Evolutionary conservation across 1,284 basidiomycete genomes (phyloP).

Genomic region (Taiwanofungus camphoratus): DNA sequence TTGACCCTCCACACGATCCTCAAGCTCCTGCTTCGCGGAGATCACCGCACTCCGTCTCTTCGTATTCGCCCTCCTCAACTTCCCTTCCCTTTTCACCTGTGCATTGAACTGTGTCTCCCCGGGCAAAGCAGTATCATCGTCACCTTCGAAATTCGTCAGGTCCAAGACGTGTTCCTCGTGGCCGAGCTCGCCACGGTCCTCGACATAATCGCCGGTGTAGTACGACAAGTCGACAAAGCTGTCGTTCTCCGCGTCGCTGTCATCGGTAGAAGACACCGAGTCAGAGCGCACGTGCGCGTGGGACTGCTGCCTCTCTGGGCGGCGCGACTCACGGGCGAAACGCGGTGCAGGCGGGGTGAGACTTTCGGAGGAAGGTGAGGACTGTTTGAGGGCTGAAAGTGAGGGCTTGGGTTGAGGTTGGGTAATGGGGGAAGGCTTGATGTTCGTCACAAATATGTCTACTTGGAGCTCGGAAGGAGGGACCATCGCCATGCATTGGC

Average conservation of each 20-base stretch:
- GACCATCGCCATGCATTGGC: slow-evolving; percentile 63
- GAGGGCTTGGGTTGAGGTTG: slow-evolving; percentile 1
- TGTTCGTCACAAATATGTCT: slow-evolving; percentile 78
- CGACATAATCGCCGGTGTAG: slow-evolving; percentile 33
- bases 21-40: slow-evolving; percentile 12
- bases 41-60: slow-evolving; percentile 30
- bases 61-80: slow-evolving; percentile 53
- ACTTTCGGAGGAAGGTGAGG: slow-evolving; percentile 17
- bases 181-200: slow-evolving; percentile 33
- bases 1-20: too few species aligned
- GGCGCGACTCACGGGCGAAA: slow-evolving; percentile 27
- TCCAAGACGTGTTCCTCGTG: slow-evolving; percentile 58
- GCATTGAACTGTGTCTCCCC: slow-evolving; percentile 61
- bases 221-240: slow-evolving; percentile 44
- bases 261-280: slow-evolving; percentile 25
- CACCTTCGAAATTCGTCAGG: slow-evolving; percentile 79
- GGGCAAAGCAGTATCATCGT: slow-evolving; percentile 59
- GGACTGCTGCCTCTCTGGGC: not conserved
- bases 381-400: slow-evolving; percentile 5
- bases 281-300: slow-evolving; percentile 6
- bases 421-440: slow-evolving; percentile 23
- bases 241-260: slow-evolving; percentile 27
- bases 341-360: slow-evolving; percentile 41
- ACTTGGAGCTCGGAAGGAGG: slow-evolving; percentile 56
- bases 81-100: slow-evolving; percentile 64